These are phyloP conservation scores for Ophiostoma perfectum DNA, from an alignment of 2,329 filamentous ascomycete genomes.

Conservation along the genomic window DNA sequence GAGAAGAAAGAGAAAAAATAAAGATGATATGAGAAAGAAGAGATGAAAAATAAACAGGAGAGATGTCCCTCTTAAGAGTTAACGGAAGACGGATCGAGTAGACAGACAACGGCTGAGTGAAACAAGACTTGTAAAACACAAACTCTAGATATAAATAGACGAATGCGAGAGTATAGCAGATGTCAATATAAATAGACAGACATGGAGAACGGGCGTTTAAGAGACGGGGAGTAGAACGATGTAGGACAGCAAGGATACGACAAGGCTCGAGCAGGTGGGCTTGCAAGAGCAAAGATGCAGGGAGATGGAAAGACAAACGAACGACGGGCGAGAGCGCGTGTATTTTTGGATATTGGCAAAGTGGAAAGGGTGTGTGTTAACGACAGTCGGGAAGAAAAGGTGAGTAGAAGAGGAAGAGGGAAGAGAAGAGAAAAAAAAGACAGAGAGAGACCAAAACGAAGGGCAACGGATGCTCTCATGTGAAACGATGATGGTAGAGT, in stretches of 20 bases:
- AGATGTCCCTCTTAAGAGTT: neutral
- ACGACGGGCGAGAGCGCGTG: neutral
- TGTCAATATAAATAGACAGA: conserved; percentile 1
- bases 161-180: neutral
- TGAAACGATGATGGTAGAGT: neutral
- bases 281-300: neutral
- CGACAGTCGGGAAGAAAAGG: neutral
- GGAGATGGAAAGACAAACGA: neutral
- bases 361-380: neutral
- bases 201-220: neutral
- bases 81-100: conserved; percentile 19
- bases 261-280: neutral
- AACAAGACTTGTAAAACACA: conserved; percentile 18
- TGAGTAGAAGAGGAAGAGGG: neutral
- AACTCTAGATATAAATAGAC: conserved; percentile 9
- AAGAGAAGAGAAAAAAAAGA: neutral
- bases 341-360: conserved; percentile 2
- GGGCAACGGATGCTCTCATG: neutral
- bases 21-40: neutral
- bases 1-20: neutral
- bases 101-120: conserved; percentile 32
- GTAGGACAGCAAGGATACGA: neutral
- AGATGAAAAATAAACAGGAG: neutral
- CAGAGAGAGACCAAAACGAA: neutral
- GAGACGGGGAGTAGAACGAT: neutral